Percentiles rank a stretch among this genome's conserved stretches.
phyloP scores from a whole-genome alignment of 257 asterid genomes.

The Jaltomata sinuosa region DNA sequence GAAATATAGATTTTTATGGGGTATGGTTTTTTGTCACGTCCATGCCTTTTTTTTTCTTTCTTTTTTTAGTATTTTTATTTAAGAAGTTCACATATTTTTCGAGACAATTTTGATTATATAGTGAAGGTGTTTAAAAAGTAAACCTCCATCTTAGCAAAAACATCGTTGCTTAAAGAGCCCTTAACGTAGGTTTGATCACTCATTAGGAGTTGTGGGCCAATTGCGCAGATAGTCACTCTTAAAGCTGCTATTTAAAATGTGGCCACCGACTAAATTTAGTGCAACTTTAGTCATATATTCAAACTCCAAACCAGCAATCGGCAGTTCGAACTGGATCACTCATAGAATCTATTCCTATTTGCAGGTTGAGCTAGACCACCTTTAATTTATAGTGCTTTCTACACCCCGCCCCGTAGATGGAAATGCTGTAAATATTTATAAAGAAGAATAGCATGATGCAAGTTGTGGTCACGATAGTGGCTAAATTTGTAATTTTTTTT shows the following conservation, averaged over 20 bases:
- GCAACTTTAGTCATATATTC: background rate
- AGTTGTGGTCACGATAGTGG: background rate
- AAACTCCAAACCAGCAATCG: background rate
- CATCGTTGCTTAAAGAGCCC: background rate
- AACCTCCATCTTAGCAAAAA: background rate
- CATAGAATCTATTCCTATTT: too few relatives aligned
- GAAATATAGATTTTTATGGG: background rate
- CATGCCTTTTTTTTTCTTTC: too few relatives aligned
- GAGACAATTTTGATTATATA: background rate
- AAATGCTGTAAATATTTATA: too few relatives aligned
- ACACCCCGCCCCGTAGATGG: too few relatives aligned
- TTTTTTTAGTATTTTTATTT: background rate
- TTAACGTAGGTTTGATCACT: background rate
- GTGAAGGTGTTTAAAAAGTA: background rate
- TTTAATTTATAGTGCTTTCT: too few relatives aligned
- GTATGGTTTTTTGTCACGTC: background rate
- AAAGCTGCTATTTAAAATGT: background rate
- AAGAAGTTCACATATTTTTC: background rate
- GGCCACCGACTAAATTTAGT: background rate
- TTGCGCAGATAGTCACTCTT: background rate
- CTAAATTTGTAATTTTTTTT: background rate
- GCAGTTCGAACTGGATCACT: too few relatives aligned
- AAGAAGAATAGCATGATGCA: background rate
- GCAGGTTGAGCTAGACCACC: too few relatives aligned
- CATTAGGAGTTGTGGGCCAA: background rate